phyloP scores from a whole-genome alignment of 2,329 filamentous ascomycete genomes.

The Gyromitra esculenta region DNA sequence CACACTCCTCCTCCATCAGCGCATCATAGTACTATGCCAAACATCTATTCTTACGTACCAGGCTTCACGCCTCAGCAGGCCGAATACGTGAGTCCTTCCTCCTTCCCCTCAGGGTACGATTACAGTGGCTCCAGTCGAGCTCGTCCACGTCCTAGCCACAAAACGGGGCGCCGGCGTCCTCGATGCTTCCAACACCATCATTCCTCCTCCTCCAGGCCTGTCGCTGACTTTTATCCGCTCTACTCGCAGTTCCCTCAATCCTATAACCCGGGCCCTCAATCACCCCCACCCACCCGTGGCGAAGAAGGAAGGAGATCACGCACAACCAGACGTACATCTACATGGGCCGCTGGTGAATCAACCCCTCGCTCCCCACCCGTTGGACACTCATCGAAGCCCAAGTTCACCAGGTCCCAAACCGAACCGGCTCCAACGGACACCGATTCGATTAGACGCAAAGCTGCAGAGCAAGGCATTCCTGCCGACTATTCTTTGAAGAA shows the following conservation, averaged over 20 bases:
- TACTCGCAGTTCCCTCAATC: conserved; percentile 47
- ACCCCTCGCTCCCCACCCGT: conserved; percentile 50
- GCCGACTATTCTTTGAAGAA: conserved; percentile 94
- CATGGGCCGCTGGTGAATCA: conserved; percentile 51
- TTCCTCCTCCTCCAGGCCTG: conserved; percentile 38
- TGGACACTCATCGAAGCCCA: conserved; percentile 43
- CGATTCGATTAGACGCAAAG: conserved; percentile 66
- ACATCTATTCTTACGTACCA: conserved; percentile 53
- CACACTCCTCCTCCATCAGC: conserved; percentile 55
- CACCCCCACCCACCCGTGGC: conserved; percentile 52
- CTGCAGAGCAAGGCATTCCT: conserved; percentile 80
- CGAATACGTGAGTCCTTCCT: conserved; percentile 56
- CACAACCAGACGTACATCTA: conserved; percentile 49
- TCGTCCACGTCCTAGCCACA: conserved; percentile 41
- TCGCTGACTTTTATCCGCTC: conserved; percentile 50
- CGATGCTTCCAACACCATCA: conserved; percentile 27
- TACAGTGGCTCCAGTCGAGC: conserved; percentile 40
- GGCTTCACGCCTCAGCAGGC: conserved; percentile 50
- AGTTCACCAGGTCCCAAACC: conserved; percentile 35
- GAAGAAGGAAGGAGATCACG: conserved; percentile 51
- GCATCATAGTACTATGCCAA: conserved; percentile 52
- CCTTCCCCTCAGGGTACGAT: conserved; percentile 37
- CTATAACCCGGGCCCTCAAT: conserved; percentile 54
- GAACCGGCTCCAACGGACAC: conserved; percentile 65
- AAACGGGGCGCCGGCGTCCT: conserved; percentile 41